Evolutionary conservation across 129 eudicot genomes (phyloP).

Genomic region (Arctium lappa): DNA sequence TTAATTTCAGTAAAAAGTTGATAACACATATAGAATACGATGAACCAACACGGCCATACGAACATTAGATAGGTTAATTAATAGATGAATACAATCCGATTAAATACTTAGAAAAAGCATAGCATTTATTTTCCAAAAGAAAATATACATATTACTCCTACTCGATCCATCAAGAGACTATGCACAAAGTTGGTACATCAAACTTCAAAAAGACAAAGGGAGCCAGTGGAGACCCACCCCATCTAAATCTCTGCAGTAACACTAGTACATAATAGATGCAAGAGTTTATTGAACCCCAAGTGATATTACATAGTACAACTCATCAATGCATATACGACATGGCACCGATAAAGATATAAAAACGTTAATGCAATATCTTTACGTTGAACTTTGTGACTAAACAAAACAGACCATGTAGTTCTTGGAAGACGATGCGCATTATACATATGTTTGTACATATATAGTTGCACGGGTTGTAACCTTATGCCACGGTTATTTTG

Average conservation of each 20-base stretch:
- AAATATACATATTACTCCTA: not conserved
- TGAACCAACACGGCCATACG: no score
- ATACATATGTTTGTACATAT: not conserved
- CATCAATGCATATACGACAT: not conserved
- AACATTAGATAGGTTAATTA: not conserved
- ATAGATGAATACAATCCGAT: not conserved
- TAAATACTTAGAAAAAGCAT: not conserved
- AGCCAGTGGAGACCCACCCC: not conserved
- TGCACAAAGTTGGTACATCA: not conserved
- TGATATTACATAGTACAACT: not conserved
- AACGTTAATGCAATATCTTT: not conserved
- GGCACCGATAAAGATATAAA: not conserved
- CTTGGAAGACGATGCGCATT: not conserved
- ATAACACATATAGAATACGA: no score
- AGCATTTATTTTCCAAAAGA: not conserved
- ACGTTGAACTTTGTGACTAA: not conserved
- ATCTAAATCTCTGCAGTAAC: not conserved
- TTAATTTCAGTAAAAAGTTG: no score
- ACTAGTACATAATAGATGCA: not conserved
- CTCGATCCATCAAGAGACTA: not conserved
- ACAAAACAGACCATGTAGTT: not conserved
- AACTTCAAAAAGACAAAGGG: not conserved
- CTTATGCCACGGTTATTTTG: no score
- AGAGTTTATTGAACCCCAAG: not conserved
- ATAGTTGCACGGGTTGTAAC: no score